phyloP scores from a whole-genome alignment of 2,329 filamentous ascomycete genomes.

The Didymella glomerata region DNA sequence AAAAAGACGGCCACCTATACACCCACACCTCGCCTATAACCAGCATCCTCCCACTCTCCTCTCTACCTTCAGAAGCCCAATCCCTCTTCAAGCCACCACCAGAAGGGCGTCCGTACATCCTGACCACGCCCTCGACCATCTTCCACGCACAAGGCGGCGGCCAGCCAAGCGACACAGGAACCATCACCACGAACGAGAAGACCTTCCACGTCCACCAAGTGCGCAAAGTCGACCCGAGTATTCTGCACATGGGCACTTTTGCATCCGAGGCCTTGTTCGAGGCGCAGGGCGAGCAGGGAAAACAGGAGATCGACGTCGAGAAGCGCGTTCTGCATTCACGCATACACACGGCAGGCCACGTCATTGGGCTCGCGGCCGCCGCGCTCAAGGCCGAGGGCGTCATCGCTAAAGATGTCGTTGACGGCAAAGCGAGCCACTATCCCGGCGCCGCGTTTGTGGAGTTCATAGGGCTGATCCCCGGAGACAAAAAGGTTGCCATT shows the following conservation, averaged over 20 bases:
- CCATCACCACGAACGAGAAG: slow-evolving; percentile 61
- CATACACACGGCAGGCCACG: slow-evolving; percentile 77
- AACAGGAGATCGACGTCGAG: slow-evolving; percentile 67
- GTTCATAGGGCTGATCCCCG: slow-evolving; percentile 71
- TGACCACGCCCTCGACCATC: slow-evolving; percentile 72
- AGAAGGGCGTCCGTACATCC: slow-evolving; percentile 59
- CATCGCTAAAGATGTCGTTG: slow-evolving; percentile 60
- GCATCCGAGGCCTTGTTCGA: too few relatives aligned
- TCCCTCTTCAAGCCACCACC: slow-evolving; percentile 66
- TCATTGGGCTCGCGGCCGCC: slow-evolving; percentile 73
- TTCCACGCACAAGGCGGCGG: slow-evolving; percentile 80
- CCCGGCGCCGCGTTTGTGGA: slow-evolving; percentile 73
- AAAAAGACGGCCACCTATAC: slow-evolving; percentile 53
- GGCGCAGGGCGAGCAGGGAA: slow-evolving; percentile 8
- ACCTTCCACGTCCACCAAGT: slow-evolving; percentile 67
- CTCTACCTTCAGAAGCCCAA: slow-evolving; percentile 61
- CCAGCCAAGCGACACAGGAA: slow-evolving; percentile 73
- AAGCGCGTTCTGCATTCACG: slow-evolving; percentile 71
- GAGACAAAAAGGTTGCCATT: slow-evolving; percentile 58
- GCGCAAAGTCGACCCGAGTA: slow-evolving; percentile 63
- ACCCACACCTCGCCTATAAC: slow-evolving; percentile 57
- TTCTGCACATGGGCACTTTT: slow-evolving; percentile 69
- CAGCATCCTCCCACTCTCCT: slow-evolving; percentile 59
- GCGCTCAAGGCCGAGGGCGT: slow-evolving; percentile 60
- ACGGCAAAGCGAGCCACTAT: slow-evolving; percentile 76